Evolutionary conservation across 495 filamentous ascomycete species (phyloP), one percentile per base, ranked within the genome.

Genomic region (Neurospora sp.): DNA sequence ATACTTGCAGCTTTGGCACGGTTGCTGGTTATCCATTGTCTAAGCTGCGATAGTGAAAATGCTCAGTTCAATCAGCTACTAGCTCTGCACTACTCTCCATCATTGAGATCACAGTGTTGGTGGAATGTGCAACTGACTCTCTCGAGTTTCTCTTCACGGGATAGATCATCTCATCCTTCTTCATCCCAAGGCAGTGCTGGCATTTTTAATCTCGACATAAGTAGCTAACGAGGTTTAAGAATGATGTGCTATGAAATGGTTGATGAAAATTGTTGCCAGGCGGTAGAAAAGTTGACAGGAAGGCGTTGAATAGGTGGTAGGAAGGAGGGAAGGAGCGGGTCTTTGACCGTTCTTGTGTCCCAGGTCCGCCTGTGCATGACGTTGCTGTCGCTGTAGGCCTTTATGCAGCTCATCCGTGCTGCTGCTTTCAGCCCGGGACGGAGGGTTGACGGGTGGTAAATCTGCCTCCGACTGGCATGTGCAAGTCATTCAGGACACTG

Each of bases 41-140:
- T 37, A 6, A 59, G 15, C 71, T 72, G 36, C 5, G 13, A 17
- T 0, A 4, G 54, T 2, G 13, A 36, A 5, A 7, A 34, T 34
- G 6, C 34, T 34, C 28, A 34, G 24, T 28, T 28, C 24, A 28
- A 8, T 66, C 54, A 66, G 28, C 54, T 31, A 17, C 5, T 39
- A 28, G 8, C 38, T 2, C 24, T 28, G 24, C 24, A 28, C 24
- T 28, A 28, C 24, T 31, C 1, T 7, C 1, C 0, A 28, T 17
- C 8, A 15, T 6, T 0, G 3, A 31, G 13, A 7, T 2, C 15
- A 62, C 5, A 13, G 15, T 0, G 2, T 0, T 15, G 3, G n/a
- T 4, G 9, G 5, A 34, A 66, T 19, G 24, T 17, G 24, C 28
- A 66, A 36, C 54, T 66, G 28, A 34, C 54, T 34, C 13, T 34